Base-by-base conservation (phyloP, 495 filamentous ascomycete genomes). In the Neurospora intermedia region DNA sequence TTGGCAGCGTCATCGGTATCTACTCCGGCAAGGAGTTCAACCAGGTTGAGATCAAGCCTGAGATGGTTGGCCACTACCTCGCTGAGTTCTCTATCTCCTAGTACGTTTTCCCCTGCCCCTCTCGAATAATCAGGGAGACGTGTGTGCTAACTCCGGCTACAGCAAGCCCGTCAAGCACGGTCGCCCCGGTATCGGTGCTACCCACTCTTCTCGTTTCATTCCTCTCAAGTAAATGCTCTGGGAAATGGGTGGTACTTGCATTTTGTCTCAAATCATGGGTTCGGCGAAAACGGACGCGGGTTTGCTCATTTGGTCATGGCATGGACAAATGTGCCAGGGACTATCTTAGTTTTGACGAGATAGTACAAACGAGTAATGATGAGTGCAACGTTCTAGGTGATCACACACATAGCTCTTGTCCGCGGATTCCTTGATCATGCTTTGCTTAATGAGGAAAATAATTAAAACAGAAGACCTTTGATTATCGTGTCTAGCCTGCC, bases 11-110 rank as follows among this genome's bases (percentile, higher is more conserved):
- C 79, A 91, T 99, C 81, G 96, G 95, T 83, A 96, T 99, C 88
- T 99, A 99, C 90, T 96, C 93, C 75, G 96, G 96, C 83, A 99
- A 99, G 90, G 96, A 98, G 87, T 99, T 98, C 91, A 99, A 99
- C 89, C 94, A 97, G 89, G 94, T 99, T 78, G 96, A 99, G 85
- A 96, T 99, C 87, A 97, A 97, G 90, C 96, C 96, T 74, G 96
- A 99, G 90, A 99, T 99, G 96, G 96, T 99, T 86, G 96, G 96
- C 82, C 94, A 97, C 89, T 99, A 99, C 89, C 89, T 99, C 74
- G 96, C 88, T 82, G 96, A 99, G 87, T 99, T 99, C 89, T 97
- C 93, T 75, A 99, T 99, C 86, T 93, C 93, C 86, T 99, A 99
- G 94, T 97, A 91, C 80, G 94, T 94, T 62, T 43, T 66, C 27